A percentile compares a stretch with the other conserved stretches of the same genome.
Evolutionary conservation across 768 basidiomycete genomes (phyloP).

Genomic region (Amanita muscaria): DNA sequence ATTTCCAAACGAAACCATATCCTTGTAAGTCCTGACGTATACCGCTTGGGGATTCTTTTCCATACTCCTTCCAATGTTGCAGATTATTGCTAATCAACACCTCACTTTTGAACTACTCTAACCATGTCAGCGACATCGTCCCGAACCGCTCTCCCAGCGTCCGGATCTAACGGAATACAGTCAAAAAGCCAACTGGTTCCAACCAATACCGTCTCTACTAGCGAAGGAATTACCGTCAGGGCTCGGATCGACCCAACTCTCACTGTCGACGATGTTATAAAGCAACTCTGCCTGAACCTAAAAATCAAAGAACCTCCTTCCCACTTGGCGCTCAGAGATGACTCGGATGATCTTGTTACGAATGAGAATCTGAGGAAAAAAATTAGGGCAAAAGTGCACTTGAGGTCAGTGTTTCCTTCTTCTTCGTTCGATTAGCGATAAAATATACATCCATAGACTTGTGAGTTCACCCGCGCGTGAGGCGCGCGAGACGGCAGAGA

Average conservation of each 20-base stretch:
- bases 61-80: no score
- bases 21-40: no score
- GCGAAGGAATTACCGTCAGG: constrained; percentile 65
- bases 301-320: constrained; percentile 67
- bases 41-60: no score
- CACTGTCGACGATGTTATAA: constrained; percentile 77
- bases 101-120: neutral
- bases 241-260: constrained; percentile 81
- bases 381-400: constrained; percentile 67
- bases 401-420: constrained; percentile 46
- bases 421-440: constrained; percentile 2
- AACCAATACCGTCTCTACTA: constrained; percentile 77
- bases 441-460: constrained; percentile 35
- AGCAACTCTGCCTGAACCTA: constrained; percentile 73
- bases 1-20: no score
- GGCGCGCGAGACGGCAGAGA: constrained; percentile 67
- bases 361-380: constrained; percentile 80
- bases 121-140: constrained; percentile 3
- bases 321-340: constrained; percentile 73
- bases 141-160: neutral
- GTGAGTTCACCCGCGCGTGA: constrained; percentile 76
- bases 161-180: neutral
- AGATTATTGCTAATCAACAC: neutral
- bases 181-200: constrained; percentile 46
- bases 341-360: constrained; percentile 75